These are phyloP conservation scores for Amorphotheca resinae DNA, from an alignment of 495 filamentous ascomycete species.

Conservation along the genomic window DNA sequence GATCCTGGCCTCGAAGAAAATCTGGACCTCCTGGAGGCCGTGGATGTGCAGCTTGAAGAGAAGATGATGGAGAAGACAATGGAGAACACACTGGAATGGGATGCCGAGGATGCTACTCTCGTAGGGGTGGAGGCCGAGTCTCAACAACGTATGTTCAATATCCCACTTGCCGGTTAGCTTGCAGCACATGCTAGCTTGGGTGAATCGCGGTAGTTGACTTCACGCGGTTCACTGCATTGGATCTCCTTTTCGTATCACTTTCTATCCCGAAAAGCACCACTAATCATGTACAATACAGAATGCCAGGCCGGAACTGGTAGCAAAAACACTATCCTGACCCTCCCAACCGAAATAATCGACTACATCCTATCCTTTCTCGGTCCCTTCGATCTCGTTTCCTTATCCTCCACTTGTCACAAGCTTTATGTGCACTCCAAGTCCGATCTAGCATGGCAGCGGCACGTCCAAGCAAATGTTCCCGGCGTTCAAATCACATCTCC, in stretches of 20 bases:
- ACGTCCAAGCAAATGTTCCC: constrained; percentile 51
- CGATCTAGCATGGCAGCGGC: constrained; percentile 50
- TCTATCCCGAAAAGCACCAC: background rate
- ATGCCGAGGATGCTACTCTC: background rate
- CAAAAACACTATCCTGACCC: constrained; percentile 23
- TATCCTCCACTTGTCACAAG: constrained; percentile 42
- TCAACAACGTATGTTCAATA: too few relatives aligned
- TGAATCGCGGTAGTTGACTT: too few relatives aligned
- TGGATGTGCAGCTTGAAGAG: constrained; percentile 1
- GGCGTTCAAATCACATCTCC: constrained; percentile 37
- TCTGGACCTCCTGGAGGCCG: constrained; percentile 7
- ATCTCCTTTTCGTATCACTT: too few relatives aligned
- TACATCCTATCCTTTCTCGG: constrained; percentile 47
- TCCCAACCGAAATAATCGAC: constrained; percentile 54
- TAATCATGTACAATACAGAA: background rate
- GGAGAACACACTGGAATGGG: background rate
- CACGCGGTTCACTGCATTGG: too few relatives aligned
- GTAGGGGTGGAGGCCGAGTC: background rate
- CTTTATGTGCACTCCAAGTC: constrained; percentile 38
- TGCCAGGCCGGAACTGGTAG: background rate
- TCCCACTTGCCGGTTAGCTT: too few relatives aligned
- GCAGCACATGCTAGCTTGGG: too few relatives aligned
- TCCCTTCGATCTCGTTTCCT: constrained; percentile 39
- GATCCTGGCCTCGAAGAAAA: constrained; percentile 12
- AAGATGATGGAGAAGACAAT: background rate